Percentiles rank a stretch among this genome's conserved stretches.
phyloP scores from a whole-genome alignment of 352 stramenopile genomes.

The Globisporangium recalcitrans region DNA sequence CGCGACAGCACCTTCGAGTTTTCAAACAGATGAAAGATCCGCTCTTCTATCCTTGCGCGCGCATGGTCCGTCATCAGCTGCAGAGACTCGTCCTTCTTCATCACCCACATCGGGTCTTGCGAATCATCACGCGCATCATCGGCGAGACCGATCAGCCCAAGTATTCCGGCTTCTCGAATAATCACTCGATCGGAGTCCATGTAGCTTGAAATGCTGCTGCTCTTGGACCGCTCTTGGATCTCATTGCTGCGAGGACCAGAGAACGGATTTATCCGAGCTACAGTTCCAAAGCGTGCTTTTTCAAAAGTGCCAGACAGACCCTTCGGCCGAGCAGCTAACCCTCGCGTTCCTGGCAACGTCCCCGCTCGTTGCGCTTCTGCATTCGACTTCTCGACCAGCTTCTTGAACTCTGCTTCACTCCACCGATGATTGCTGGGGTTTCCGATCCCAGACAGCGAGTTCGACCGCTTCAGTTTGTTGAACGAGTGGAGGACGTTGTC shows the following conservation, averaged over 20 bases:
- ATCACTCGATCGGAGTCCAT: conserved; percentile 25
- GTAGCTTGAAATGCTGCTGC: conserved; percentile 19
- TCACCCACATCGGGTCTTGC: conserved; percentile 36
- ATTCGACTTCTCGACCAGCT: conserved; percentile 61
- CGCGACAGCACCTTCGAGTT: conserved; percentile 42
- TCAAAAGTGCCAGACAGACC: conserved; percentile 52
- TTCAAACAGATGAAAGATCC: conserved; percentile 68
- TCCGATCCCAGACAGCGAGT: conserved; percentile 54
- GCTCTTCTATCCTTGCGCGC: conserved; percentile 60
- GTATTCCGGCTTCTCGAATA: conserved; percentile 44
- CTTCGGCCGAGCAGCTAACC: conserved; percentile 38
- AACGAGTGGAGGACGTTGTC: conserved; percentile 25
- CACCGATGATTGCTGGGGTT: conserved; percentile 72
- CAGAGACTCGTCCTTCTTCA: conserved; percentile 37
- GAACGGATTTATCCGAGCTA: conserved; percentile 44
- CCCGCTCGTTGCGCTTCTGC: conserved; percentile 40
- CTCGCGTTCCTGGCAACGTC: conserved; percentile 27
- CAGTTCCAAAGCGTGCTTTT: conserved; percentile 53
- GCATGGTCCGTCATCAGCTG: conserved; percentile 61
- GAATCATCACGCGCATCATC: conserved; percentile 57
- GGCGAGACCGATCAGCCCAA: conserved; percentile 54
- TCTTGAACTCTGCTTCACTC: conserved; percentile 70
- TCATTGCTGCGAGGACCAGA: conserved; percentile 10
- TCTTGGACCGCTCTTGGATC: conserved; percentile 9
- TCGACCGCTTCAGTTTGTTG: conserved; percentile 60